These are phyloP conservation scores for Chenopodium formosanum DNA, from an alignment of 148 eudicot species.

Conservation along the genomic window DNA sequence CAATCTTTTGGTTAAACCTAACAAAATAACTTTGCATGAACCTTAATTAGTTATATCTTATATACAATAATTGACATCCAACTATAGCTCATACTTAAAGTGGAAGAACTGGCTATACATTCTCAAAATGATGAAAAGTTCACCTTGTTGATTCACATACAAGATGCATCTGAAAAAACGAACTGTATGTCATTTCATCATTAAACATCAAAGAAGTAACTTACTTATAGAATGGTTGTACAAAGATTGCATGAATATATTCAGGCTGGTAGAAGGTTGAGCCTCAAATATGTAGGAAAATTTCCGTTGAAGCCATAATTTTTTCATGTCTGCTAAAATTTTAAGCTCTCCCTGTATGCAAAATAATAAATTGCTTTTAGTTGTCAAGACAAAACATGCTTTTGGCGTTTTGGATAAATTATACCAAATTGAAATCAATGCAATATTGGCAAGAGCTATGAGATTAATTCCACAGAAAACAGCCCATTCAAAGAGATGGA, in stretches of 20 bases:
- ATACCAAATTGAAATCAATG: background rate
- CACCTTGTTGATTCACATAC: background rate
- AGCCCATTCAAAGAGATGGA: no score
- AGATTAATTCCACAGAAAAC: no score
- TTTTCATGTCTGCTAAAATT: conserved; percentile 61
- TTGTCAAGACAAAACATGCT: background rate
- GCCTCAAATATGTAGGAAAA: conserved; percentile 80
- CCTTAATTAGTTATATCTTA: background rate
- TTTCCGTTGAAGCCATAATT: conserved; percentile 63
- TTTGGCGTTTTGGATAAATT: background rate
- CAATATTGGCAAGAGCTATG: background rate
- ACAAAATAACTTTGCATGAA: background rate
- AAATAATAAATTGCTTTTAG: background rate
- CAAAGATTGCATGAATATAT: conserved; percentile 65
- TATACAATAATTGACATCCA: background rate
- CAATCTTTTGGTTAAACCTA: conserved; percentile 3
- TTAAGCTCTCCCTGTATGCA: conserved; percentile 40
- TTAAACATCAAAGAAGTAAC: conserved; percentile 20
- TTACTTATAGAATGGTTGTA: conserved; percentile 67
- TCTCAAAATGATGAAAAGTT: background rate
- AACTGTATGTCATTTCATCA: background rate
- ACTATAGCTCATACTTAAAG: background rate
- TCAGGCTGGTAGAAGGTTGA: conserved; percentile 52
- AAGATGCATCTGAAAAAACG: background rate
- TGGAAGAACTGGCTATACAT: background rate